Percentiles rank a stretch among this genome's conserved stretches.
Conservation (phyloP, 495 filamentous ascomycete species). For the Sordaria brevicollis region DNA sequence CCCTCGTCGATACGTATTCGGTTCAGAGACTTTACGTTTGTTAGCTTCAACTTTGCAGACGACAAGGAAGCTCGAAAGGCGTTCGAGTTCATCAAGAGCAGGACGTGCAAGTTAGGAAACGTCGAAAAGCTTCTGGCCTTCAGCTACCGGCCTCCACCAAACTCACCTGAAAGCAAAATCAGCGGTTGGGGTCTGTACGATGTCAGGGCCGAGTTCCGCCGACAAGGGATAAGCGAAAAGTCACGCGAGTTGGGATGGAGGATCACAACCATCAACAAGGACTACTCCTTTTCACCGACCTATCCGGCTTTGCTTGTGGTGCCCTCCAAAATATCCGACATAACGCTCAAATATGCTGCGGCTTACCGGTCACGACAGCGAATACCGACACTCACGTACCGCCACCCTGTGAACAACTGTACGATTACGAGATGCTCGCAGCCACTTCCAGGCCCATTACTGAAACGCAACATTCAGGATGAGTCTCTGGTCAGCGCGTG, state of each 20-base stretch:
- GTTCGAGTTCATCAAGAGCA: slow-evolving; percentile 73
- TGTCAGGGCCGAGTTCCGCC: slow-evolving; percentile 64
- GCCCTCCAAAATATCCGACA: slow-evolving; percentile 85
- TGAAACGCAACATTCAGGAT: slow-evolving; percentile 89
- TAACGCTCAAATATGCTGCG: slow-evolving; percentile 88
- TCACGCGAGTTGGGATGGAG: slow-evolving; percentile 71
- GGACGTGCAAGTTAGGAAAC: slow-evolving; percentile 72
- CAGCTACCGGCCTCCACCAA: slow-evolving; percentile 59
- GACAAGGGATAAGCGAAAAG: slow-evolving; percentile 74
- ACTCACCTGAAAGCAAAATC: slow-evolving; percentile 53
- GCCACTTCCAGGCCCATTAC: slow-evolving; percentile 75
- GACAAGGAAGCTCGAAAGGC: slow-evolving; percentile 73
- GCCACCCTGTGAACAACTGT: slow-evolving; percentile 94
- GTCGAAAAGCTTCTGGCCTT: slow-evolving; percentile 93
- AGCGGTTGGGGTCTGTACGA: slow-evolving; percentile 89
- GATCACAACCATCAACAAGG: slow-evolving; percentile 78
- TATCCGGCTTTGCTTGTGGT: slow-evolving; percentile 82
- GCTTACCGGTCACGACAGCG: slow-evolving; percentile 77
- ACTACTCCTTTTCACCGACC: slow-evolving; percentile 87
- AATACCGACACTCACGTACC: slow-evolving; percentile 82
- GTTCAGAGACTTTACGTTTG: slow-evolving; percentile 85
- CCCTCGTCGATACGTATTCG: slow-evolving; percentile 78
- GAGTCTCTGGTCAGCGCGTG: slow-evolving; percentile 89
- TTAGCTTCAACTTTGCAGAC: slow-evolving; percentile 76
- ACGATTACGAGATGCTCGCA: slow-evolving; percentile 94